These are phyloP conservation scores for Macrocybe gigantea DNA, from an alignment of 768 basidiomycete species.

Conservation along the genomic window DNA sequence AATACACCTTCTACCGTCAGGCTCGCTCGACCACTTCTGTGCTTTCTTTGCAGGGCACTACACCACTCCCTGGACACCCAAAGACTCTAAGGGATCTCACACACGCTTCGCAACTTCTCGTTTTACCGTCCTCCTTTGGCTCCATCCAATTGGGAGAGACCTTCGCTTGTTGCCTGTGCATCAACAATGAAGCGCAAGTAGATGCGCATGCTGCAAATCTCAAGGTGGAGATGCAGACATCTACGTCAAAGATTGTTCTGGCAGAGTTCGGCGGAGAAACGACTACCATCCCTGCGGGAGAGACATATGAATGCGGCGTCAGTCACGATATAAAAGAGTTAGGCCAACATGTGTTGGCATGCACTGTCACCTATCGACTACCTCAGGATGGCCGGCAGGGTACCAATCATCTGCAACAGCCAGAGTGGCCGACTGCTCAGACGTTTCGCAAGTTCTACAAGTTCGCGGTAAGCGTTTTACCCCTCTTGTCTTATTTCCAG, in stretches of 20 bases:
- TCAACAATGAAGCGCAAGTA: slow-evolving; percentile 71
- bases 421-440: slow-evolving; percentile 50
- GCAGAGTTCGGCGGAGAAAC: slow-evolving; percentile 58
- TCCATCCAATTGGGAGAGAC: slow-evolving; percentile 87
- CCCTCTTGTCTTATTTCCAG: neutral
- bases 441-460: slow-evolving; percentile 89
- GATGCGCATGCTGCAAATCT: slow-evolving; percentile 60
- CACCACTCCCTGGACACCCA: slow-evolving; percentile 68
- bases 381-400: slow-evolving; percentile 49
- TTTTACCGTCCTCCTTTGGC: slow-evolving; percentile 79
- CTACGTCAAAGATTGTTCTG: slow-evolving; percentile 54
- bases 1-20: slow-evolving; percentile 15
- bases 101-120: slow-evolving; percentile 72
- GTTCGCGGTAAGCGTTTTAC: slow-evolving; percentile 60
- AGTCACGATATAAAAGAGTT: slow-evolving; percentile 92
- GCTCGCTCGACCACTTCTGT: slow-evolving; percentile 74
- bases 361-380: slow-evolving; percentile 78
- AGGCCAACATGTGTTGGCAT: slow-evolving; percentile 85
- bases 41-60: slow-evolving; percentile 66
- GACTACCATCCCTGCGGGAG: slow-evolving; percentile 43
- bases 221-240: slow-evolving; percentile 84
- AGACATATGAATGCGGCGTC: slow-evolving; percentile 62
- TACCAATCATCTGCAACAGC: slow-evolving; percentile 42
- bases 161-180: slow-evolving; percentile 74
- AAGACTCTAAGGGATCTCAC: slow-evolving; percentile 82